Evolutionary conservation across 768 basidiomycete species (phyloP), one percentile per base, ranked within the genome.

Genomic region (Trametes sanguinea): DNA sequence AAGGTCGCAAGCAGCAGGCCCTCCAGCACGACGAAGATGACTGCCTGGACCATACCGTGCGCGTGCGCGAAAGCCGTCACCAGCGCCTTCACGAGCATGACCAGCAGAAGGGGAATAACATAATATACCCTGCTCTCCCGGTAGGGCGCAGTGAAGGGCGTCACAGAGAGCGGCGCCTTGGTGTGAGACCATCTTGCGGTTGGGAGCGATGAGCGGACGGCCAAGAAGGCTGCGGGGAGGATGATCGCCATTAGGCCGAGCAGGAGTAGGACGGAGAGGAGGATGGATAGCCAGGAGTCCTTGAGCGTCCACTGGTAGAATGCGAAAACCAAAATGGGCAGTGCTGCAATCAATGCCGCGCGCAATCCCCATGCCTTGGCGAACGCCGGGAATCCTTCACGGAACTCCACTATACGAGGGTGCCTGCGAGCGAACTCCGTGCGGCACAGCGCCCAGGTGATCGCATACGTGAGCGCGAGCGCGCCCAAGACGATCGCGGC

Each of bases 291-390:
- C 88, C 92, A 94, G 0, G 94, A 95, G 74, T 98, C 94, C 61
- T 84, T 77, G 64, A 95, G 78, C 0, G 90, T 92, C 92, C 95
- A 98, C 73, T 98, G 95, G 73, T 89, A 94, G 69, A 97, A 83
- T 7, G 85, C 79, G 66, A 97, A 92, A 63, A 90, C 83, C 63
- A 86, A 74, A 61, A 94, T 76, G 8, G 95, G 95, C 52, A 84
- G 77, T 65, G 86, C 78, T 29, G 80, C 75, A 47, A 92, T 73
- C n/a, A 94, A 73, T 14, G 80, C 84, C 87, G 88, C 67, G 59
- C 90, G 85, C 43, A 90, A 74, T 51, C 76, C 71, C 90, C 90
- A 91, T 3, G 85, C 81, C 35, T 76, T 74, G 9, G 80, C 76
- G 61, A 85, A 85, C 9, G 77, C 73, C 2, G 72, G 71, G 68